Conservation (phyloP, 139 green algal genomes). For the Chlorella sp. region DNA sequence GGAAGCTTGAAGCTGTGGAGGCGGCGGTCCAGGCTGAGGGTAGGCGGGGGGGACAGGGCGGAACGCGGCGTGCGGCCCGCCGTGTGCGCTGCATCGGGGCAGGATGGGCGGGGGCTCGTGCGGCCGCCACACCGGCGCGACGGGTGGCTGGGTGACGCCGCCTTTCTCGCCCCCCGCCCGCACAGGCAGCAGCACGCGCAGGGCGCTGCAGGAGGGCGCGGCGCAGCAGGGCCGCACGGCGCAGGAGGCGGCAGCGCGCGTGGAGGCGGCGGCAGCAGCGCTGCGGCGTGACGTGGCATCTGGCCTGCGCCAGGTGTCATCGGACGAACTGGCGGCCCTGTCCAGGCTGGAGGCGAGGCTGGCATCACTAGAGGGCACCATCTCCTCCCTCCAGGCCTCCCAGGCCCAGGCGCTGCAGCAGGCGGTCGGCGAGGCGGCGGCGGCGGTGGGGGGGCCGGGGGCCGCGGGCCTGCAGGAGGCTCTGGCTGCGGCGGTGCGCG, state of each 20-base stretch:
- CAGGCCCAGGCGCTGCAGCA: conserved; percentile 26
- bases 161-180: no score
- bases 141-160: no score
- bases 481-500: no score
- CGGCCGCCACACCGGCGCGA: no score
- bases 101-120: no score
- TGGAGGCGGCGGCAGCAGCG: conserved; percentile 15
- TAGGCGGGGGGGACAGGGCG: no score
- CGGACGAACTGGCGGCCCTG: conserved; percentile 23
- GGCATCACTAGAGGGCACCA: conserved; percentile 31
- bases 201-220: conserved; percentile 18
- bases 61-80: no score
- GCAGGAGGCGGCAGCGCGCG: conserved; percentile 6
- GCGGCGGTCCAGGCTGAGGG: no score
- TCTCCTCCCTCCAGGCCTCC: conserved; percentile 26
- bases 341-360: conserved; percentile 27
- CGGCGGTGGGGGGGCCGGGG: conserved; percentile 8
- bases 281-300: conserved; percentile 18
- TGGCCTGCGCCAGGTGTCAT: background rate
- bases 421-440: conserved; percentile 21
- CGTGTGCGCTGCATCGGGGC: no score
- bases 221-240: conserved; percentile 8
- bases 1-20: conserved; percentile 50
- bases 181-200: conserved; percentile 6
- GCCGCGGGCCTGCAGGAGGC: no score